phyloP scores from a whole-genome alignment of 495 filamentous ascomycete species.

The Talaromyces nanjingensis region DNA sequence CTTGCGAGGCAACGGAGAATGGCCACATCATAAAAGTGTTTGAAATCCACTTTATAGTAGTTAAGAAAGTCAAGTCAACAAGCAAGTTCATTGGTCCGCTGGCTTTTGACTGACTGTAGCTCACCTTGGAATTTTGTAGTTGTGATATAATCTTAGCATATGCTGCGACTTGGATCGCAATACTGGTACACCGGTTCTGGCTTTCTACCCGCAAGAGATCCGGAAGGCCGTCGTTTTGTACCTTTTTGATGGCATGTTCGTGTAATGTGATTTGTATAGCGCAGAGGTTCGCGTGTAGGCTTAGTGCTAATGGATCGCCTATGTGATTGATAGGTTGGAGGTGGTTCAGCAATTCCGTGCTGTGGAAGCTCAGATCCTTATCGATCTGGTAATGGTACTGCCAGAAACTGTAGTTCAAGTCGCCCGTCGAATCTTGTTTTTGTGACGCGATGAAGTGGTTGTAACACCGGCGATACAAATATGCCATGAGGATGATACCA shows the following conservation, averaged over 20 bases:
- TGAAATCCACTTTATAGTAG: not conserved
- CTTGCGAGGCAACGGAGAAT: not conserved
- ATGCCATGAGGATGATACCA: not conserved
- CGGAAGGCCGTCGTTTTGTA: not conserved
- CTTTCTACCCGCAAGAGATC: not conserved
- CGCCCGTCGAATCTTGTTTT: not conserved
- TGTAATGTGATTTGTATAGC: not conserved
- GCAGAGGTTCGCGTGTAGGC: not conserved
- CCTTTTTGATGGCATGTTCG: not conserved
- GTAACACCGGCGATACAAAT: not conserved
- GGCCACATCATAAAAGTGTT: constrained; percentile 4
- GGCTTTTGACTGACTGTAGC: not conserved
- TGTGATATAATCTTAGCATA: not conserved
- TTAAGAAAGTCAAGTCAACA: not conserved
- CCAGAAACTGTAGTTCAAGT: not conserved
- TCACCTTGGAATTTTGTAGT: not conserved
- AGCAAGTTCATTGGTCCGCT: not conserved
- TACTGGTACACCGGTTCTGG: not conserved
- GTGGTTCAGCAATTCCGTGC: not conserved
- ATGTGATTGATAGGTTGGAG: not conserved
- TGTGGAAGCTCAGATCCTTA: not conserved
- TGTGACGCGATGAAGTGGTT: not conserved
- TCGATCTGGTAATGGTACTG: constrained; percentile 3
- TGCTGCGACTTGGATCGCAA: not conserved
- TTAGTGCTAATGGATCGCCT: not conserved